phyloP scores from a whole-genome alignment of 1,284 basidiomycete species.

The Ganoderma lucidum region DNA sequence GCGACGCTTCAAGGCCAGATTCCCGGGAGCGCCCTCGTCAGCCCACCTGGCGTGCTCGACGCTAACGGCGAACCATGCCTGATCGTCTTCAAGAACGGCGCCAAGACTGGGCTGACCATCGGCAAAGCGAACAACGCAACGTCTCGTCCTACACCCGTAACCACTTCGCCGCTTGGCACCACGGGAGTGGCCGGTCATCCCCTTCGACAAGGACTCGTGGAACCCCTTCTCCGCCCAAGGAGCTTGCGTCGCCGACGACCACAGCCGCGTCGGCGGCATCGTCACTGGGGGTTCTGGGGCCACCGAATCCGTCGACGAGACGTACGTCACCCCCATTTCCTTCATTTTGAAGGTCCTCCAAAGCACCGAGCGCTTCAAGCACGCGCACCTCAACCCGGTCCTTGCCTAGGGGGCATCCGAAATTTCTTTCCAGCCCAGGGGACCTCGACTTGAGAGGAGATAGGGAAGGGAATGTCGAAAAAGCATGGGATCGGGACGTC shows the following conservation, averaged over 20 bases:
- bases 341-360: neutral
- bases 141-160: neutral
- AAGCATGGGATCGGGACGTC: neutral
- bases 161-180: neutral
- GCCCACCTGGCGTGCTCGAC: conserved; percentile 1
- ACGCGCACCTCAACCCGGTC: neutral
- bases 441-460: too few species aligned
- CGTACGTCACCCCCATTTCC: neutral
- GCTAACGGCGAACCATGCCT: neutral
- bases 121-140: neutral
- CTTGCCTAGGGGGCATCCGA: neutral
- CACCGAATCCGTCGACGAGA: neutral
- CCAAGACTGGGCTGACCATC: neutral
- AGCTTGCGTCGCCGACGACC: neutral
- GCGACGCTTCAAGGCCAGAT: neutral
- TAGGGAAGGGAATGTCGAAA: neutral
- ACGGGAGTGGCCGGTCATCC: neutral
- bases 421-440: neutral
- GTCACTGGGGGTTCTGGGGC: neutral
- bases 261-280: neutral
- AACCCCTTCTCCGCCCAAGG: neutral
- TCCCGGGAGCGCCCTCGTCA: conserved; percentile 13
- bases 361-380: neutral
- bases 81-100: neutral
- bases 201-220: neutral